These are phyloP conservation scores for Leccinellum rugosiceps DNA, from an alignment of 768 basidiomycete species.

Conservation along the genomic window DNA sequence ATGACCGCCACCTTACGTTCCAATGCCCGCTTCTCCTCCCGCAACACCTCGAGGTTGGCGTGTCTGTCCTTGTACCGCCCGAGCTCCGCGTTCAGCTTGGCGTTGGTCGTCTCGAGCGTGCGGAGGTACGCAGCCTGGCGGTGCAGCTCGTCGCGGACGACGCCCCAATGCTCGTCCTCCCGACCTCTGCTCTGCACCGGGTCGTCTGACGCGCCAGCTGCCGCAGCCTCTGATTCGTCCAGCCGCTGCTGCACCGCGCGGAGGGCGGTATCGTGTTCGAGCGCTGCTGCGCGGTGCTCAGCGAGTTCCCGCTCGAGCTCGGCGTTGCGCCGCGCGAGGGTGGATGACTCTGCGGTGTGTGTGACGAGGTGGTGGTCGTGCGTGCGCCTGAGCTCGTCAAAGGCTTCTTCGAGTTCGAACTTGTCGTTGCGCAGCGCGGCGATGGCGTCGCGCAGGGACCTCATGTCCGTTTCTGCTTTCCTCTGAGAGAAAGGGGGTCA, in stretches of 20 bases:
- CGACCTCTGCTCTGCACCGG: slow-evolving; percentile 11
- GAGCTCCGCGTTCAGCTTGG: slow-evolving; percentile 53
- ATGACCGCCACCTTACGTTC: slow-evolving; percentile 48
- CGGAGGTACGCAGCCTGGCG: slow-evolving; percentile 62
- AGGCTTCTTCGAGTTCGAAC: slow-evolving; percentile 58
- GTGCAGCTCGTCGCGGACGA: slow-evolving; percentile 67
- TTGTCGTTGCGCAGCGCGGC: slow-evolving; percentile 53
- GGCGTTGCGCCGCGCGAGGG: slow-evolving; percentile 43
- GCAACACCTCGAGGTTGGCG: slow-evolving; percentile 63
- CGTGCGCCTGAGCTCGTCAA: slow-evolving; percentile 45
- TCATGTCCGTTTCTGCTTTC: slow-evolving; percentile 49
- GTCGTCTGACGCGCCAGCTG: slow-evolving; percentile 17
- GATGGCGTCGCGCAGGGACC: slow-evolving; percentile 47
- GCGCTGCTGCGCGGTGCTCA: slow-evolving; percentile 39
- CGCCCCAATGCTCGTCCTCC: slow-evolving; percentile 55
- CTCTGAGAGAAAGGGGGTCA: slow-evolving; percentile 31
- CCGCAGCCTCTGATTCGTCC: slow-evolving; percentile 40
- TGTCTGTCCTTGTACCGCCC: slow-evolving; percentile 50
- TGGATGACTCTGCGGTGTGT: slow-evolving; percentile 50
- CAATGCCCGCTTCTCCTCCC: slow-evolving; percentile 69
- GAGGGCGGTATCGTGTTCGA: slow-evolving; percentile 38
- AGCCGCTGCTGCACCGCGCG: slow-evolving; percentile 46
- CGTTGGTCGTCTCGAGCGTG: slow-evolving; percentile 56
- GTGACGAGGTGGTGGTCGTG: slow-evolving; percentile 48
- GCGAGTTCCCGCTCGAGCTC: slow-evolving; percentile 48